Evolutionary conservation across 129 eudicot species (phyloP).

Genomic region (Ambrosia artemisiifolia): DNA sequence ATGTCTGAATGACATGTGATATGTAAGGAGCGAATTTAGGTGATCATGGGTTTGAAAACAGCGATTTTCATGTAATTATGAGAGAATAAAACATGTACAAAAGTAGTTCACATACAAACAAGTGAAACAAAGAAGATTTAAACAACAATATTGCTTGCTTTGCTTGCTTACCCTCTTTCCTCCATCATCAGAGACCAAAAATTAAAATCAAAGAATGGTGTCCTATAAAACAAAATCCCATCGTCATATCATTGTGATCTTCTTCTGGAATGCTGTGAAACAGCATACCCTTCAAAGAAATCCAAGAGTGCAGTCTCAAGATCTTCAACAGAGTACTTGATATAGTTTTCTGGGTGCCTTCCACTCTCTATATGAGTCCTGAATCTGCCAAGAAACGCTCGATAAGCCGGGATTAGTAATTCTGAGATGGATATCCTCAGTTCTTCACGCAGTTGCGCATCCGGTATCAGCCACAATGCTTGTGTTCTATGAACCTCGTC

Average conservation of each 20-base stretch:
- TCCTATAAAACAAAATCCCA: conserved; percentile 29
- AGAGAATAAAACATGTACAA: conserved; percentile 36
- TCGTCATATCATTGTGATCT: conserved; percentile 37
- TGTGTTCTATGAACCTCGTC: conserved; percentile 60
- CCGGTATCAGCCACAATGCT: conserved; percentile 60
- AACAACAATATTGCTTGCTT: conserved; percentile 19
- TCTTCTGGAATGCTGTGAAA: conserved; percentile 52
- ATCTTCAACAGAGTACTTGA: conserved; percentile 68
- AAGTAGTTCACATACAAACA: conserved; percentile 51
- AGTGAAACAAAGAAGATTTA: conserved; percentile 28
- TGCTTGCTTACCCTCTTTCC: conserved; percentile 16
- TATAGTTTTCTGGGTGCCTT: conserved; percentile 61
- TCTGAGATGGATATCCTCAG: conserved; percentile 54
- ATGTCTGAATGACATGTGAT: too few species aligned
- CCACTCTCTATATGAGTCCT: conserved; percentile 67
- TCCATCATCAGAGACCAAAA: conserved; percentile 31
- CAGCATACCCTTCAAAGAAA: conserved; percentile 58
- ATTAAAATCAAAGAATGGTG: conserved; percentile 49
- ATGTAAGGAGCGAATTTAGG: too few species aligned
- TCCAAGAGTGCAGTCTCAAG: conserved; percentile 57
- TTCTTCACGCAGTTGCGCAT: conserved; percentile 56
- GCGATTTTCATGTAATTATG: conserved; percentile 32
- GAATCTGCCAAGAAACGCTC: conserved; percentile 59
- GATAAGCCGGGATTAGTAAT: conserved; percentile 52
- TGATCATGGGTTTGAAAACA: conserved; percentile 16